Percentiles rank a stretch among this genome's conserved stretches.
Conservation (phyloP, 345 rosid species). For the Camelina sativa region DNA sequence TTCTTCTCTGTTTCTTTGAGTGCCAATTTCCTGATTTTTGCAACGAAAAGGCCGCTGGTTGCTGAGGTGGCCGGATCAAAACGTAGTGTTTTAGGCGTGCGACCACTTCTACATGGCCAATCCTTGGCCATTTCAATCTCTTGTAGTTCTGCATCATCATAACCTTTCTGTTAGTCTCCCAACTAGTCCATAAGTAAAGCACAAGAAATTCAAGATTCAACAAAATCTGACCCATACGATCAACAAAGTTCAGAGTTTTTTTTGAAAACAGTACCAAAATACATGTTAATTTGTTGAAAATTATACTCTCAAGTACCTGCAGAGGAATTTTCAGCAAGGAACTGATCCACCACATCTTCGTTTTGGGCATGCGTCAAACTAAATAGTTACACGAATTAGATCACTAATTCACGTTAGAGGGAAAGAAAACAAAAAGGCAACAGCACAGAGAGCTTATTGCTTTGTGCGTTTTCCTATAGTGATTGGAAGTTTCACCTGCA, state of each 20-base stretch:
- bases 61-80: conserved; percentile 82
- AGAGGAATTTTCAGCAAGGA: conserved; percentile 64
- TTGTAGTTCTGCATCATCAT: conserved; percentile 58
- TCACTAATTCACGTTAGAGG: conserved; percentile 14
- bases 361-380: conserved; percentile 94
- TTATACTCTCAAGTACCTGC: conserved; percentile 75
- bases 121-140: conserved; percentile 67
- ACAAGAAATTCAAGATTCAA: neutral
- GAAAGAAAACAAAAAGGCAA: neutral
- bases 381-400: conserved; percentile 32
- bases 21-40: conserved; percentile 63
- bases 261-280: neutral
- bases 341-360: conserved; percentile 79
- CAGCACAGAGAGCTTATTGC: conserved; percentile 1
- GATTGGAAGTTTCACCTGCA: conserved; percentile 65
- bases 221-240: conserved; percentile 1
- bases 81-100: conserved; percentile 74
- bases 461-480: neutral
- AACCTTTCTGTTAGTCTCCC: conserved; percentile 22
- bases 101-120: conserved; percentile 86
- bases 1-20: conserved; percentile 22
- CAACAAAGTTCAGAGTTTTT: neutral
- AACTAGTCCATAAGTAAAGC: conserved; percentile 2
- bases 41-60: conserved; percentile 94
- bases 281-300: neutral